Conservation (phyloP, 306 rosid species). For the Ormosia emarginata region DNA sequence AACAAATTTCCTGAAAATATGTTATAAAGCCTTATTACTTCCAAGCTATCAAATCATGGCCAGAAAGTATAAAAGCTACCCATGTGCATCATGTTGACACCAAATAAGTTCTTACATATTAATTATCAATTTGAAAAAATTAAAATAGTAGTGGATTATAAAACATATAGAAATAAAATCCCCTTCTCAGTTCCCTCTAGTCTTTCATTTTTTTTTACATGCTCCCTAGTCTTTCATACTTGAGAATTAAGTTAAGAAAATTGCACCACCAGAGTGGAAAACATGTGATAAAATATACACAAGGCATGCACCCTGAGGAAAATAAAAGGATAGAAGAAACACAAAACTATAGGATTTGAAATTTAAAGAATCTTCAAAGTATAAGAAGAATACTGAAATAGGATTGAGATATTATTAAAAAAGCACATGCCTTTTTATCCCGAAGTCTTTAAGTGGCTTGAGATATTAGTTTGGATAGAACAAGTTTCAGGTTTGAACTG, state of each 20-base stretch:
- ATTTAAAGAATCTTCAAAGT: not conserved
- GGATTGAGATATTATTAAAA: too few relatives aligned
- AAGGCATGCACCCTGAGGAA: not conserved
- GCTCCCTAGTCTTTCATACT: not conserved
- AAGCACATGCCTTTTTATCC: constrained; percentile 76
- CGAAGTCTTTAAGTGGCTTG: constrained; percentile 73
- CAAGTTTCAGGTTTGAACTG: constrained; percentile 52
- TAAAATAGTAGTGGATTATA: not conserved
- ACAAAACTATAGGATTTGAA: not conserved
- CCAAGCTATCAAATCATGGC: constrained; percentile 18
- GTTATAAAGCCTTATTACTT: not conserved
- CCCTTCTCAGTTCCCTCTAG: not conserved
- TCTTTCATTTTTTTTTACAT: too few relatives aligned
- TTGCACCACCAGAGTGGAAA: not conserved
- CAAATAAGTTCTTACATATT: not conserved
- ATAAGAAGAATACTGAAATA: not conserved
- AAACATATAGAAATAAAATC: not conserved
- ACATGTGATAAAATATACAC: not conserved
- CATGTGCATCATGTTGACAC: not conserved
- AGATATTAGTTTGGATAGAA: constrained; percentile 55
- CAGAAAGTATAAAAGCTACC: constrained; percentile 8
- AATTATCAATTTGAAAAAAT: not conserved
- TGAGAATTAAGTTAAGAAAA: not conserved
- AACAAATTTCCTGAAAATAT: constrained; percentile 57
- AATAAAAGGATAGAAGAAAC: not conserved